Conservation (phyloP, 2,329 filamentous ascomycete genomes). For the Colletotrichum destructivum region DNA sequence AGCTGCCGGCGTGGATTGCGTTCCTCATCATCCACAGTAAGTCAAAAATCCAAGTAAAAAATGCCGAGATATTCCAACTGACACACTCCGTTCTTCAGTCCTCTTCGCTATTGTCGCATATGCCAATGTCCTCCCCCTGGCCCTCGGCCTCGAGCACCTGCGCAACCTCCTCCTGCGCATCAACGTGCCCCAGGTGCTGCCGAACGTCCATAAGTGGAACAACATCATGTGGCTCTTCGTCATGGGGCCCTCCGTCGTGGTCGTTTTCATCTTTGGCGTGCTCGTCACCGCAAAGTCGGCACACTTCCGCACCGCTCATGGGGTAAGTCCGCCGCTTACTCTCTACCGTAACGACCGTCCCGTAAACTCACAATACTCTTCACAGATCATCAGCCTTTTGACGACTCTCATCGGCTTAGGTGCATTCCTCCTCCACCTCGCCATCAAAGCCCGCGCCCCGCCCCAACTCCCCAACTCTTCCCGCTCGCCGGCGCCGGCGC, state of each 20-base stretch:
- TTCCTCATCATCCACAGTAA: slow-evolving; percentile 48
- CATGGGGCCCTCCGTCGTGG: slow-evolving; percentile 46
- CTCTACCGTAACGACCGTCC: background rate
- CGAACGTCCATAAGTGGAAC: slow-evolving; percentile 45
- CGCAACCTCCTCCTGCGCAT: slow-evolving; percentile 48
- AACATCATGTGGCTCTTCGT: slow-evolving; percentile 48
- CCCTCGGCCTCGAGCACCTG: slow-evolving; percentile 47
- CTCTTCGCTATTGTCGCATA: slow-evolving; percentile 47
- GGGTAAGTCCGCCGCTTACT: slow-evolving; percentile 44
- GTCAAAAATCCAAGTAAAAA: background rate
- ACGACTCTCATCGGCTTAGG: slow-evolving; percentile 47
- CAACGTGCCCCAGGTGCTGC: slow-evolving; percentile 44
- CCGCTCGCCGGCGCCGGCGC: background rate
- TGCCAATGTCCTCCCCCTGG: slow-evolving; percentile 48
- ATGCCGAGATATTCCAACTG: background rate
- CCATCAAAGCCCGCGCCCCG: slow-evolving; percentile 43
- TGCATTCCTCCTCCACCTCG: slow-evolving; percentile 46
- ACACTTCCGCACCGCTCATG: slow-evolving; percentile 51
- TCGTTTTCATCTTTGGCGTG: slow-evolving; percentile 49
- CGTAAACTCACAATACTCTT: background rate
- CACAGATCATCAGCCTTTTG: slow-evolving; percentile 50
- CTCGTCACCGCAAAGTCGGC: slow-evolving; percentile 44
- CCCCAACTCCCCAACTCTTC: slow-evolving; percentile 14
- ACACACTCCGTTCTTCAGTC: slow-evolving; percentile 39
- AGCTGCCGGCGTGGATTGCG: slow-evolving; percentile 36